Conservation (phyloP, 2,329 filamentous ascomycete genomes). For the Diaporthe destruens region DNA sequence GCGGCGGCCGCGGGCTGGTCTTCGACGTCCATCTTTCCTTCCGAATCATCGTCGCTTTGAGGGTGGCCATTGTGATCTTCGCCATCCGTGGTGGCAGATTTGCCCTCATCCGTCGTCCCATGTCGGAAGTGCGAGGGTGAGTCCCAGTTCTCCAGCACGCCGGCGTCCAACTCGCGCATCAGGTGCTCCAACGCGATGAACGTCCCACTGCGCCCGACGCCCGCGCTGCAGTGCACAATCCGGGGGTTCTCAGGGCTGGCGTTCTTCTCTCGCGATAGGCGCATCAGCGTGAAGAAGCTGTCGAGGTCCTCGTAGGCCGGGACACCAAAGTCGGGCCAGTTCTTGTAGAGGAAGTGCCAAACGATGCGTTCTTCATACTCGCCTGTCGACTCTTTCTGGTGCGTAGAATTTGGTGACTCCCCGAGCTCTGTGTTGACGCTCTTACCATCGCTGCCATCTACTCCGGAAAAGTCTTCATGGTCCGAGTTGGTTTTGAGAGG, state of each 20-base stretch:
- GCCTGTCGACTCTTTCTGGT: slow-evolving; percentile 45
- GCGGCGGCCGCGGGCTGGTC: slow-evolving; percentile 40
- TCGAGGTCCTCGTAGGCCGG: slow-evolving; percentile 76
- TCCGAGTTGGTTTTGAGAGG: slow-evolving; percentile 28
- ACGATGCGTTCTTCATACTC: slow-evolving; percentile 71
- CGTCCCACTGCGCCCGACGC: slow-evolving; percentile 92
- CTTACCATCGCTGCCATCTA: slow-evolving; percentile 11
- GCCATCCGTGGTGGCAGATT: slow-evolving; percentile 44
- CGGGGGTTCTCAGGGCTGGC: slow-evolving; percentile 74
- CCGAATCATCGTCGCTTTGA: slow-evolving; percentile 49
- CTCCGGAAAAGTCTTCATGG: neutral
- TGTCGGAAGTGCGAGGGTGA: slow-evolving; percentile 37
- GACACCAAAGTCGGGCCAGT: slow-evolving; percentile 92
- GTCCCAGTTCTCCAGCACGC: slow-evolving; percentile 69
- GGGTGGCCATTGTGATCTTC: slow-evolving; percentile 26
- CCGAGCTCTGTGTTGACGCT: slow-evolving; percentile 29
- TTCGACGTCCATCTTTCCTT: slow-evolving; percentile 35
- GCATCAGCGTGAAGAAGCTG: slow-evolving; percentile 77
- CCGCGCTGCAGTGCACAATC: slow-evolving; percentile 89
- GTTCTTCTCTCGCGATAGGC: slow-evolving; percentile 72
- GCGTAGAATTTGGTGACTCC: neutral
- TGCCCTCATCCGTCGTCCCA: slow-evolving; percentile 4
- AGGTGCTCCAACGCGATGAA: slow-evolving; percentile 98
- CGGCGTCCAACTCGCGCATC: slow-evolving; percentile 82
- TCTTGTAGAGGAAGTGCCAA: slow-evolving; percentile 87